Base-by-base conservation (phyloP, 768 basidiomycete species). In the Phlebiopsis gigantea region DNA sequence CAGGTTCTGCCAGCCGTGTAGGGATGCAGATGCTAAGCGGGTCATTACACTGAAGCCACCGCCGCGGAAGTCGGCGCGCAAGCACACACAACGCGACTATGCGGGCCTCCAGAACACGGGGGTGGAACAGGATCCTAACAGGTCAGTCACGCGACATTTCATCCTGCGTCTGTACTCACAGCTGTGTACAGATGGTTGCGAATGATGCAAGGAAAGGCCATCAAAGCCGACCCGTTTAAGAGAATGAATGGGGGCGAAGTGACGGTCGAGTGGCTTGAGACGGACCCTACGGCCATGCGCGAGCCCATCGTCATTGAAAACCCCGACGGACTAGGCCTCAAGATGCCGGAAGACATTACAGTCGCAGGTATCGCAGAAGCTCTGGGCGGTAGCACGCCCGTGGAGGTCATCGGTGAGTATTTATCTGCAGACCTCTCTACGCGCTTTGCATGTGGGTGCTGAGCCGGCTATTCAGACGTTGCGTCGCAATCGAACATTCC, bases 361-460 rank as follows among this genome's bases (percentile, higher is more conserved):
- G 89, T 97, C 41, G 77, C 81, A 55, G 87, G 94, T 67, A 86
- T 98, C 1, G 92, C 87, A 1, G 76, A 87, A 57, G 73, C 84
- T 25, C 80, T 98, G 42, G 96, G 95, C 5, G 81, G 81, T 49
- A 81, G 90, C 60, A 81, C 77, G 1, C 83, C 89, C 0, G 78
- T 98, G 19, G 93, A 97, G 71, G 96, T 98, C 22, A 96, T 98
- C 63, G 93, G 93, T 93, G 65, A 57, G 77, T 65, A 51, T 24
- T 30, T 31, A 49, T 19, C 19, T 60, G 39, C 3, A 28, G 25
- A 42, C 43, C 31, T 56, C 42, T 45, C 24, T 9, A 54, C n/a
- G 12, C 45, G 39, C 57, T 55, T 21, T 46, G 34, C 34, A 39
- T 17, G 34, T 17, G 34, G 17, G 34, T 54, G 17, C 51, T 57